These are phyloP conservation scores for Aplosporella prunicola DNA, from an alignment of 2,329 filamentous ascomycete species.

Conservation along the genomic window DNA sequence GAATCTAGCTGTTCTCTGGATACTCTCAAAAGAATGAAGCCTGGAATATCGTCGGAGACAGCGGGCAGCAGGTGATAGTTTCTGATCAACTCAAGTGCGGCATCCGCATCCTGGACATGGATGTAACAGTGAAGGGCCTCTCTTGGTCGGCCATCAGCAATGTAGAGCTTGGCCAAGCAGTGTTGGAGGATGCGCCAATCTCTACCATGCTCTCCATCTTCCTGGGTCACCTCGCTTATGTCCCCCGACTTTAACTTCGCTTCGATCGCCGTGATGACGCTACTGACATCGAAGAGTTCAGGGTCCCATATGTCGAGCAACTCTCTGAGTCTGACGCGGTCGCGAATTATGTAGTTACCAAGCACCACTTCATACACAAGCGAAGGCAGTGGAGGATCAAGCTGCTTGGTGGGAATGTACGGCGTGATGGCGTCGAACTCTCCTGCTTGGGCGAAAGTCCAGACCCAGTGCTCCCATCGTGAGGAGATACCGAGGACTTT, in stretches of 20 bases:
- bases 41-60: slow-evolving; percentile 79
- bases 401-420: slow-evolving; percentile 67
- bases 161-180: slow-evolving; percentile 72
- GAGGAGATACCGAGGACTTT: slow-evolving; percentile 71
- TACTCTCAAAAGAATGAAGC: slow-evolving; percentile 80
- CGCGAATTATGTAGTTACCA: slow-evolving; percentile 73
- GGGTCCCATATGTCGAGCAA: slow-evolving; percentile 75
- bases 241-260: slow-evolving; percentile 70
- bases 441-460: slow-evolving; percentile 76
- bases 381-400: slow-evolving; percentile 68
- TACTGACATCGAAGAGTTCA: slow-evolving; percentile 71
- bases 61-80: slow-evolving; percentile 86
- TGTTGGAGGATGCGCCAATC: slow-evolving; percentile 91
- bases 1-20: slow-evolving; percentile 57
- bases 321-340: slow-evolving; percentile 66
- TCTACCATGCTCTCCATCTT: slow-evolving; percentile 60
- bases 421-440: slow-evolving; percentile 85
- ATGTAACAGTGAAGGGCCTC: slow-evolving; percentile 88
- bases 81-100: slow-evolving; percentile 74
- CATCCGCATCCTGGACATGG: slow-evolving; percentile 80
- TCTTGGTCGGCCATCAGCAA: slow-evolving; percentile 68
- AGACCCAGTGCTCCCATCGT: slow-evolving; percentile 93
- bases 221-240: slow-evolving; percentile 64
- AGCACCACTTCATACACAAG: slow-evolving; percentile 84
- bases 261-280: slow-evolving; percentile 68